These are phyloP conservation scores for Echites panduratus DNA, from an alignment of 257 asterid species.

Conservation along the genomic window DNA sequence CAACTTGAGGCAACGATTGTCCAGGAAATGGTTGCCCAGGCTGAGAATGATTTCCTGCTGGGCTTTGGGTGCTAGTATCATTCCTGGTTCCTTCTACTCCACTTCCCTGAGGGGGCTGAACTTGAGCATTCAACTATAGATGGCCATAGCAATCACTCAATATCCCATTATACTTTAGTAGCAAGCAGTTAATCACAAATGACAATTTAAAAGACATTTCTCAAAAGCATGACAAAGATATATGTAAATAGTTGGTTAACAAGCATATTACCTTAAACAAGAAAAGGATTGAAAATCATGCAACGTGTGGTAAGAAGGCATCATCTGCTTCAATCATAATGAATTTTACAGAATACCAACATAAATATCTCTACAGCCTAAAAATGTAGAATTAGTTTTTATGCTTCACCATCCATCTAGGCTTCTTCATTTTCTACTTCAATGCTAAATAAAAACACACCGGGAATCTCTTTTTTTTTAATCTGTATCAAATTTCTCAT, in stretches of 20 bases:
- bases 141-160: constrained; percentile 1
- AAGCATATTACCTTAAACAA: neutral
- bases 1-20: constrained; percentile 43
- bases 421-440: neutral
- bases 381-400: neutral
- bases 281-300: neutral
- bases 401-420: too few species aligned
- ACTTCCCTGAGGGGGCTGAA: constrained; percentile 43
- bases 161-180: neutral
- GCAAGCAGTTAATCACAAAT: neutral
- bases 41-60: constrained; percentile 45
- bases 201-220: neutral
- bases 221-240: neutral
- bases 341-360: neutral
- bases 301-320: neutral
- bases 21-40: constrained; percentile 50
- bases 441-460: neutral
- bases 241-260: neutral
- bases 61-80: constrained; percentile 47
- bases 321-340: neutral
- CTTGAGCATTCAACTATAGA: constrained; percentile 24
- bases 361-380: neutral
- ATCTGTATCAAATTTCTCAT: neutral
- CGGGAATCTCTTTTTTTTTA: neutral
- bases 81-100: constrained; percentile 46